Evolutionary conservation across 73 alveolate species (phyloP), one percentile per base, ranked within the genome.

Genomic region (Uronychia setigera): DNA sequence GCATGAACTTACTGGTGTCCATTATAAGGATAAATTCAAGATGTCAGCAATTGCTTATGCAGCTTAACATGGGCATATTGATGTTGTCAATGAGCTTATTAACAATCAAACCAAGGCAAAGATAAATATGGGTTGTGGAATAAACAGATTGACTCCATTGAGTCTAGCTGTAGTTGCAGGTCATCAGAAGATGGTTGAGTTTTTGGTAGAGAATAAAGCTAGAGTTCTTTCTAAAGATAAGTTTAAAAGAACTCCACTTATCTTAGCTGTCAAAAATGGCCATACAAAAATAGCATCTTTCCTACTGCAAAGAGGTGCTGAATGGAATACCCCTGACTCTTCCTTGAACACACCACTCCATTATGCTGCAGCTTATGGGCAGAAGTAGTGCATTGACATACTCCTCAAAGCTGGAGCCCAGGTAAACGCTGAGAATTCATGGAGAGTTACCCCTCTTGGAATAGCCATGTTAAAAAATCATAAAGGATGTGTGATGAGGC

Each of bases 351-450:
- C 93, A 29, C 99, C 99, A 25, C 89, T 98, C 0, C 99, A 98
- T 89, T 98, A 98, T 92, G 99, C 99, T 30, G 96, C 99, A 35
- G 99, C 99, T 0, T 98, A 92, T 74, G 99, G 99, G 29, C 96
- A 95, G 94, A 79, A 80, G 57, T 98, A 96, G 26, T 93, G 98
- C 59, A 91, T 95, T 34, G 97, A 97, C 35, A 59, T 96, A 77
- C 88, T 98, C 32, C 60, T 97, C 60, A 81, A 91, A 46, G 99
- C 98, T 0, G 99, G 99, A 78, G 99, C 99, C 28, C 96, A 97
- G 81, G 94, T 96, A 9, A 98, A 97, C 88, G 94, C 97, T 32
- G 82, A 78, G 30, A 98, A 98, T 88, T 97, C 97, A 58, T 98
- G 99, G 99, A 97, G 94, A 74, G 86, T 95, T 57, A 95, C 99